Base-by-base conservation (phyloP, 192 early-diverging fungal genomes). In the Coemansia sp. region DNA sequence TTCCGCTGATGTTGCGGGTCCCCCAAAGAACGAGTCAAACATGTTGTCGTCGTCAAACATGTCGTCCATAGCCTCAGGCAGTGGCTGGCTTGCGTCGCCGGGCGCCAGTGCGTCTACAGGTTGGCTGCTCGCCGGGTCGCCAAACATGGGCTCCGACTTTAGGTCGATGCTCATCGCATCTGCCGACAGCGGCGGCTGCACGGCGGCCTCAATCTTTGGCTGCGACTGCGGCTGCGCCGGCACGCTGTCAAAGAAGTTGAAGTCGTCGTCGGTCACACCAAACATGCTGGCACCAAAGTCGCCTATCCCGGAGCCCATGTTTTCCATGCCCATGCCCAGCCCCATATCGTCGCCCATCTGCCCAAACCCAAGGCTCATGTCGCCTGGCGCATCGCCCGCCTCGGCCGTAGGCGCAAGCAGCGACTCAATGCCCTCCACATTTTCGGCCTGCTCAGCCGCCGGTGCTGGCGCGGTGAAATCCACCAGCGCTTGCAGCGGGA, bases 231-330 rank as follows among this genome's bases (percentile, higher is more conserved):
- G 69, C n/a, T 59, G 57, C 7, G 69, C 10, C 5, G 72, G 65
- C 8, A 61, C 58, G n/a, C 34, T 64, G 54, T 75, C 72, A 12
- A 75, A 75, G 31, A 75, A 75, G 43, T 48, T 68, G 57, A 75
- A 75, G 53, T 75, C 72, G 34, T 75, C 72, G 36, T 75, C 72
- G 8, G 72, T 75, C 21, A 75, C 62, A n/a, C 65, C 72, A 67
- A 75, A 75, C 60, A 75, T 68, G 36, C 51, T 50, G 12, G 53
- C 20, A 1, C 45, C 60, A 47, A 68, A 58, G 58, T 60, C 65
- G 31, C 59, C 58, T 58, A 73, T 64, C 14, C 55, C 62, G 9
- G 51, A 27, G 22, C 50, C 72, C 32, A 75, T 31, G 29, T 39
- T 50, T 11, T 58, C 46, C 61, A 75, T 67, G 26, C 53, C 61